Conservation (phyloP, 345 rosid species). For the Eutrema yunnanense region DNA sequence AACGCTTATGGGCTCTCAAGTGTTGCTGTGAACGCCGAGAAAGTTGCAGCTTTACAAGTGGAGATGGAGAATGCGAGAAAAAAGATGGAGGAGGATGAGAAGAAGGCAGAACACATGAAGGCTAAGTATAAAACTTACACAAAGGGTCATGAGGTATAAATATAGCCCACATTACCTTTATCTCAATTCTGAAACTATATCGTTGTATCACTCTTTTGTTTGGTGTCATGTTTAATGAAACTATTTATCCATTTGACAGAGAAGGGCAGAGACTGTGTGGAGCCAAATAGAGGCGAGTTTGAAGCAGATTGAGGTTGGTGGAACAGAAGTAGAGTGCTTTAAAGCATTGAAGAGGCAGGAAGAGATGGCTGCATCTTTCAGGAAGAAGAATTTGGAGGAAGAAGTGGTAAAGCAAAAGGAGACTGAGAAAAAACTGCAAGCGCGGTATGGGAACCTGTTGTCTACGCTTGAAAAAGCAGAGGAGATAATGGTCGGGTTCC, state of each 20-base stretch:
- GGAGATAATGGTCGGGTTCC: conserved; percentile 34
- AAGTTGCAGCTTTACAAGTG: conserved; percentile 75
- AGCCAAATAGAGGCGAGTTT: conserved; percentile 65
- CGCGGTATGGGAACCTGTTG: conserved; percentile 58
- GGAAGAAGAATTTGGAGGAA: conserved; percentile 74
- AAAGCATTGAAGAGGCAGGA: conserved; percentile 92
- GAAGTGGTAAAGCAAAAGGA: conserved; percentile 92
- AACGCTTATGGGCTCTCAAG: conserved; percentile 84
- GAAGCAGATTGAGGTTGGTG: conserved; percentile 81
- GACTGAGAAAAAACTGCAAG: conserved; percentile 68
- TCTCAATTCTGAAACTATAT: neutral
- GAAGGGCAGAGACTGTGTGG: conserved; percentile 67
- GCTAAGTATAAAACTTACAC: conserved; percentile 74
- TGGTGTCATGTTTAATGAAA: neutral
- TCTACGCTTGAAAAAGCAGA: conserved; percentile 57
- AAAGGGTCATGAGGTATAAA: conserved; percentile 85
- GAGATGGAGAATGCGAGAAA: conserved; percentile 69
- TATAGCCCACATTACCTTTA: neutral
- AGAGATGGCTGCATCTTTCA: conserved; percentile 74
- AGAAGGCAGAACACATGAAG: conserved; percentile 79
- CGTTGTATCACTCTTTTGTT: neutral
- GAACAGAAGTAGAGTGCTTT: conserved; percentile 91
- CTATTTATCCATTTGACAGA: conserved; percentile 38
- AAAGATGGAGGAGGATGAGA: conserved; percentile 77
- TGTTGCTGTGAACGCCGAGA: conserved; percentile 89